Percentiles rank a stretch among this genome's conserved stretches.
phyloP scores from a whole-genome alignment of 306 rosid species.

The Acmispon strigosus region DNA sequence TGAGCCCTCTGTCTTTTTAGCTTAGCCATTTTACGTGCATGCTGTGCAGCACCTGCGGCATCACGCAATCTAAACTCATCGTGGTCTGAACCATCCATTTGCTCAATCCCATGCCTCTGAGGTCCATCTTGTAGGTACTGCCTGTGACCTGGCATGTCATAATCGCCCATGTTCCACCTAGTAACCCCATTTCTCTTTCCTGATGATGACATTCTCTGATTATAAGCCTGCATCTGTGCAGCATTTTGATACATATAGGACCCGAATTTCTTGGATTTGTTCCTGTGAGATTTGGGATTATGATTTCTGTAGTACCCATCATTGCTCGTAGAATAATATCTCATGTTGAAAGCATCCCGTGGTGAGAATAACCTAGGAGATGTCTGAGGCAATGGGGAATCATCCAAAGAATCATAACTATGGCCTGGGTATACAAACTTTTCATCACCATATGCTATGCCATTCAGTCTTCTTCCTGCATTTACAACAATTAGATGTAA shows the following conservation, averaged over 20 bases:
- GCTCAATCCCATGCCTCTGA: slow-evolving; percentile 47
- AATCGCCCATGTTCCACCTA: slow-evolving; percentile 32
- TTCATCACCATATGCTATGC: slow-evolving; percentile 56
- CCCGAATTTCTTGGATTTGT: slow-evolving; percentile 50
- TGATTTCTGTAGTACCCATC: slow-evolving; percentile 55
- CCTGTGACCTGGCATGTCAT: slow-evolving; percentile 43
- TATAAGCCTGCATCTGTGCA: slow-evolving; percentile 23
- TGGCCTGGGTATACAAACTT: slow-evolving; percentile 51
- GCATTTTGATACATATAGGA: slow-evolving; percentile 34
- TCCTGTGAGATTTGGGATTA: slow-evolving; percentile 41
- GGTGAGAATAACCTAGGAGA: slow-evolving; percentile 65
- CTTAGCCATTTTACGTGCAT: slow-evolving; percentile 56
- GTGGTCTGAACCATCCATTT: slow-evolving; percentile 47
- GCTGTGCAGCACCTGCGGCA: slow-evolving; percentile 56
- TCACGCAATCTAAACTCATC: slow-evolving; percentile 65
- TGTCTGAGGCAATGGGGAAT: slow-evolving; percentile 55
- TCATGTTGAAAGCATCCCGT: slow-evolving; percentile 44
- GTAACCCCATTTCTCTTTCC: slow-evolving; percentile 46
- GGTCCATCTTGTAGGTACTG: slow-evolving; percentile 35
- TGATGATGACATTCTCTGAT: slow-evolving; percentile 32
- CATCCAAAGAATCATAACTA: slow-evolving; percentile 65
- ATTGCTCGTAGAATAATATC: slow-evolving; percentile 28
- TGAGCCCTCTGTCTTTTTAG: slow-evolving; percentile 66
- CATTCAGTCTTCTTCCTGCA: slow-evolving; percentile 78
- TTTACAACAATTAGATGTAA: slow-evolving; percentile 25